Base-by-base conservation (phyloP, 2,329 filamentous ascomycete species). In the Cadophora gregata region DNA sequence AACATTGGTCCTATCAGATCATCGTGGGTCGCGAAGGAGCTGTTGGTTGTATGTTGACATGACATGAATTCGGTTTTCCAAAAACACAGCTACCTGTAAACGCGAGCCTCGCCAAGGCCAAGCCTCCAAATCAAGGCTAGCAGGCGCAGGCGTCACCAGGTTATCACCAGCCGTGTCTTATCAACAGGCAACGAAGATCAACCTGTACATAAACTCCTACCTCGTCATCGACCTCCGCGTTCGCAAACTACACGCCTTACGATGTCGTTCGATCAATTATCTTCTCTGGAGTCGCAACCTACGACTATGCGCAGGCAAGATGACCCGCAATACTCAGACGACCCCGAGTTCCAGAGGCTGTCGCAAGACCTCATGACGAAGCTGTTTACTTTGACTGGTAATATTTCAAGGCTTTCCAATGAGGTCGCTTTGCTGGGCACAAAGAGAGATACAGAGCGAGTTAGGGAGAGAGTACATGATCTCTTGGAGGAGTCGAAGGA, bases 231-330 rank as follows among this genome's bases (percentile, higher is more conserved):
- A 29, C 62, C 29, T 48, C 10, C 50, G 16, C 12, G 24, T 33
- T 8, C 10, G 8, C 25, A 31, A 21, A 24, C 3, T 24, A 47
- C 51, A 21, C 19, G 10, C 6, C 21, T 42, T 21, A 76, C 68
- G 69, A 98, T 98, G 95, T 97, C 95, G 21, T 98, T 96, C 81
- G 92, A 97, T 78, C 92, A 93, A 74, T 86, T 96, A 70, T 91
- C 91, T 65, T 90, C 88, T 69, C 85, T 97, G 72, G 95, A 98
- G 83, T 89, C 94, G 84, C 90, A 92, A 80, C 87, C 88, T 48
- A 89, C 88, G 33, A 87, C 83, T 69, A 85, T 85, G 81, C 84
- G 92, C 69, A 86, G 88, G 70, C 84, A 88, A 68, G 88, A 91
- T 78, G 91, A 91, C 77, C 84, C 89, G 55, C 82, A 88, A 75